phyloP scores from a whole-genome alignment of 2,329 filamentous ascomycete genomes.

The Aureobasidium leucospermi region DNA sequence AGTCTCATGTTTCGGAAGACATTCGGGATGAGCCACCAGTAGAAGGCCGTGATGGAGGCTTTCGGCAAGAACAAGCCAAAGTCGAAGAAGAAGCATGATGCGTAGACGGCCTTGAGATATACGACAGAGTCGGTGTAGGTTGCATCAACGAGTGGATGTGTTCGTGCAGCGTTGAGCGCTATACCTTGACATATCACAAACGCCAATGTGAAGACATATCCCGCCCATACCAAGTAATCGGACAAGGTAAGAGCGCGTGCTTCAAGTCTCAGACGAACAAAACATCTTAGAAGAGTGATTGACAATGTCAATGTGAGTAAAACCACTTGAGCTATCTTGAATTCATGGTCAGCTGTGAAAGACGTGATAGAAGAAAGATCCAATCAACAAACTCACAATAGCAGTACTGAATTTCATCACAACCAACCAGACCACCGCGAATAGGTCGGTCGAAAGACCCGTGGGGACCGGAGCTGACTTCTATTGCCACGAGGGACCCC shows the following conservation, averaged over 20 bases:
- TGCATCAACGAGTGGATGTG: background rate
- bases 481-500: background rate
- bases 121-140: background rate
- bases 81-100: slow-evolving; percentile 10
- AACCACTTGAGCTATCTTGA: background rate
- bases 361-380: background rate
- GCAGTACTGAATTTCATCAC: background rate
- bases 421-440: background rate
- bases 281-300: slow-evolving; percentile 4
- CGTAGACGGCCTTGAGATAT: slow-evolving; percentile 5
- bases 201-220: background rate
- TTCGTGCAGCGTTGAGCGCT: background rate
- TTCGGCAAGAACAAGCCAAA: slow-evolving; percentile 5
- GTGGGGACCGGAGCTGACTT: background rate
- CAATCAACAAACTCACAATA: background rate
- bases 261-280: slow-evolving; percentile 1
- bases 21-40: slow-evolving; percentile 7
- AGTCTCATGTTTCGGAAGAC: background rate
- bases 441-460: background rate
- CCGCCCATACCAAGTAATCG: slow-evolving; percentile 6
- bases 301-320: background rate
- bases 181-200: background rate
- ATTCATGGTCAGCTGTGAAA: background rate
- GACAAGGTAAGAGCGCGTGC: slow-evolving; percentile 7
- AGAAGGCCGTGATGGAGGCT: slow-evolving; percentile 3